Base-by-base conservation (phyloP, 441 rosid genomes). In the Croton laevigatus region DNA sequence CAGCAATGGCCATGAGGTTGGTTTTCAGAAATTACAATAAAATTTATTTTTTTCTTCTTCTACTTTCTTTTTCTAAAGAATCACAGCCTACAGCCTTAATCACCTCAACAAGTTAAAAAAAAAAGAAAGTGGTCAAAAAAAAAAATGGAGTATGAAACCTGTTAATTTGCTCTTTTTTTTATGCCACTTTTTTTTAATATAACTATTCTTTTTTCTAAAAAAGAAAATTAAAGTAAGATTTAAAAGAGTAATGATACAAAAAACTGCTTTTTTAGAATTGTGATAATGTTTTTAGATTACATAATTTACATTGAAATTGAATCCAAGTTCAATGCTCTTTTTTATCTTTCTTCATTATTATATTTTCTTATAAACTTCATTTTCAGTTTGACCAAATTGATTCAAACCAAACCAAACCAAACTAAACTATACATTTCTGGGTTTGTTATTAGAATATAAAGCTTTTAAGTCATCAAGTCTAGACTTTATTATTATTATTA, bases 1-100 rank as follows among this genome's bases (percentile, higher is more conserved):
- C 16, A 79, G 93, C 85, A 86, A 81, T 76, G 96, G 93, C 52
- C 98, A 94, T 71, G 98, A 94, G 94, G 98, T 94, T 78, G 59
- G 75, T 74, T 40, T 42, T 17, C 6, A 63, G 16, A 48, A 40
- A 59, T 58, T 70, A 55, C 19, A 37, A 36, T 19, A 65, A 34
- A 22, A 38, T 11, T n/a, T 32, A 1, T 6, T 32, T 1, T 36
- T 66, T 17, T 55, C 44, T 65, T 44, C 38, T 73, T 72, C 37
- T 52, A 14, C 8, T 52, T 38, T 14, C 17, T 7, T 34, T 42
- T 14, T 42, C 17, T 19, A 11, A 69, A 55, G 68, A 70, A 46
- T 9, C 27, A 64, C 68, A 62, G 73, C 71, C 78, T 68, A 64
- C 68, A 62, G 73, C 71, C 78, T 68, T 64, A 57, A 75, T 69